Percentiles rank a stretch among this genome's conserved stretches.
Conservation (phyloP, 1,284 basidiomycete genomes). For the Melampsora americana region DNA sequence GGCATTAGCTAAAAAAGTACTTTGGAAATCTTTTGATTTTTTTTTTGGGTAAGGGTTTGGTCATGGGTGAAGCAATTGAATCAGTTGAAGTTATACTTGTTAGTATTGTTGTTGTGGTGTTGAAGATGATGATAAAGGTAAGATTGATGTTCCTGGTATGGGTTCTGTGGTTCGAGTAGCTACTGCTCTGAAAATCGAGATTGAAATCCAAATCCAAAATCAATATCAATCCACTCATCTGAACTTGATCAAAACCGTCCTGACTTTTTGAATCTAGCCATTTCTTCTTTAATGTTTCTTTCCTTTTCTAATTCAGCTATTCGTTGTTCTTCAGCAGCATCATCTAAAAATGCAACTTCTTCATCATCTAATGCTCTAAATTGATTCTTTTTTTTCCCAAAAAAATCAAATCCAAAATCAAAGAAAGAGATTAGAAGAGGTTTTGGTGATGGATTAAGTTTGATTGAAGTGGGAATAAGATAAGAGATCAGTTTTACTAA, state of each 20-base stretch:
- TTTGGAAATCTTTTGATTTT: constrained; percentile 37
- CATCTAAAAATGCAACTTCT: constrained; percentile 41
- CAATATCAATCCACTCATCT: too few species aligned
- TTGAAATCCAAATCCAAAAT: not conserved
- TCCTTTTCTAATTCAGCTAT: constrained; percentile 29
- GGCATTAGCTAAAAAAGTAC: constrained; percentile 27
- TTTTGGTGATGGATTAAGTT: not conserved
- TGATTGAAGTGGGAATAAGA: too few species aligned
- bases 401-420: not conserved
- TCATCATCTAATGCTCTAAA: constrained; percentile 43
- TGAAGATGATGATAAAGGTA: too few species aligned
- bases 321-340: constrained; percentile 37
- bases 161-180: constrained; percentile 17
- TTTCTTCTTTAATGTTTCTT: constrained; percentile 26
- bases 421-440: not conserved
- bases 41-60: constrained; percentile 33
- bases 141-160: not conserved
- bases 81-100: not conserved
- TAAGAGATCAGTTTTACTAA: constrained; percentile 15
- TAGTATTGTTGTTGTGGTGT: not conserved
- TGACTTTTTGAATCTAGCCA: constrained; percentile 39
- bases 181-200: constrained; percentile 23
- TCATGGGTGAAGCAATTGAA: not conserved
- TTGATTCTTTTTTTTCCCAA: constrained; percentile 29
- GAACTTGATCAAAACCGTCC: too few species aligned